Conservation (phyloP, 2,329 filamentous ascomycete genomes). For the Elsinoe batatas region DNA sequence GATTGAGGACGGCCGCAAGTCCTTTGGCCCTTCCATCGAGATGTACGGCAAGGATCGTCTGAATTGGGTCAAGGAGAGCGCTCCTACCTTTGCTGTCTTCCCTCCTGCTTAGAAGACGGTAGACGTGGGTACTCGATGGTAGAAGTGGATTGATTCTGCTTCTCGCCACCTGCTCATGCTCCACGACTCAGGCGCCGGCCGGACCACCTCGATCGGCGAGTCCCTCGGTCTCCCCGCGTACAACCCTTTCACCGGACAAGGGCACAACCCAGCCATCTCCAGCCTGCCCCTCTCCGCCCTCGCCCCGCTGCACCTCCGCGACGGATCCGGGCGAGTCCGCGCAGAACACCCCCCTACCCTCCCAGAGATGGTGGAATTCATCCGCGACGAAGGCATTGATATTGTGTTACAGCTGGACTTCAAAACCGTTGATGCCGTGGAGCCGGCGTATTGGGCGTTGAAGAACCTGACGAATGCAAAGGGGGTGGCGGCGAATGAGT, state of each 20-base stretch:
- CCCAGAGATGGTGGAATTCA: constrained; percentile 16
- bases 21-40: constrained; percentile 43
- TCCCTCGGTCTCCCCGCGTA: constrained; percentile 14
- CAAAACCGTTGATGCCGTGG: constrained; percentile 17
- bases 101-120: constrained; percentile 20
- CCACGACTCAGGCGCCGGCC: constrained; percentile 16
- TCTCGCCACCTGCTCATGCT: constrained; percentile 16
- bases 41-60: constrained; percentile 43
- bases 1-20: constrained; percentile 36
- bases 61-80: constrained; percentile 42
- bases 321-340: constrained; percentile 17
- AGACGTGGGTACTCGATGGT: too few relatives aligned
- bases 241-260: constrained; percentile 17
- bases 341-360: constrained; percentile 15
- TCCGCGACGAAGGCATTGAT: constrained; percentile 17
- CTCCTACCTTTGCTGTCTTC: constrained; percentile 36
- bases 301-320: constrained; percentile 16
- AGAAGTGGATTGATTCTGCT: too few relatives aligned
- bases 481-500: constrained; percentile 14
- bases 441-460: constrained; percentile 17
- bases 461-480: constrained; percentile 12
- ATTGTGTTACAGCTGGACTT: constrained; percentile 19
- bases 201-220: constrained; percentile 18
- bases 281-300: constrained; percentile 14
- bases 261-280: constrained; percentile 16